Base-by-base conservation (phyloP, 805 yeast species). In the Teunomyces cretensis region DNA sequence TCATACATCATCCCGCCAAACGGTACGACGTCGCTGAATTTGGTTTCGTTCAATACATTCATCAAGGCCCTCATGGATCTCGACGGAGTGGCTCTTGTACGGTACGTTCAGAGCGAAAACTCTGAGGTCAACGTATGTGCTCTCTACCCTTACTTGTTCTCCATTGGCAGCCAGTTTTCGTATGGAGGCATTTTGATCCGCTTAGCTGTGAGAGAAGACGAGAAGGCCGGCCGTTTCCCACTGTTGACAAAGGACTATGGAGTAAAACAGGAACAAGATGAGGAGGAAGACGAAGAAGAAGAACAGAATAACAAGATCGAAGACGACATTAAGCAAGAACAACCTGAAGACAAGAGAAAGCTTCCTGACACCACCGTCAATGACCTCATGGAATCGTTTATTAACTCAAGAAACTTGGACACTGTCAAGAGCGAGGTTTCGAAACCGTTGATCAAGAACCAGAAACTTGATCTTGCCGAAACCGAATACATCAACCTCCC, bases 201-300 rank as follows among this genome's bases (percentile, higher is more conserved):
- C 38, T 58, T 89, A 9, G 94, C 96, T 1, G 87, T 78, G 61
- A 75, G 77, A 35, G 96, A 88, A 51, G 96, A 90, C 60, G 85
- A 81, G 50, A 78, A 79, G 52, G 69, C 81, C 12, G 80, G 90
- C 2, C 72, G 70, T 17, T 78, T 85, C 52, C 70, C 72, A 0
- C 30, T 33, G 8, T 54, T 70, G 24, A 44, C 60, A 2, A 46
- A 49, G 31, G 35, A 17, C 2, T 16, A 42, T 5, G 49, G 30
- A 2, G 48, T 19, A 3, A 19, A 40, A 13, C 39, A 28, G 6
- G 48, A 45, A 15, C 51, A 45, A n/a, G 41, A 44, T 33, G 31
- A 24, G 3, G 39, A 44, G 2, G 39, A 40, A 9, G 22, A 19
- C 22, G 48, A 45, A 13, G 51, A 45, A n/a, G 41, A 44, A 33